A percentile compares a stretch with the other conserved stretches of the same genome.
Evolutionary conservation across 108 stramenopile species (phyloP).

Genomic region (Chaetoceros tenuissimus): DNA sequence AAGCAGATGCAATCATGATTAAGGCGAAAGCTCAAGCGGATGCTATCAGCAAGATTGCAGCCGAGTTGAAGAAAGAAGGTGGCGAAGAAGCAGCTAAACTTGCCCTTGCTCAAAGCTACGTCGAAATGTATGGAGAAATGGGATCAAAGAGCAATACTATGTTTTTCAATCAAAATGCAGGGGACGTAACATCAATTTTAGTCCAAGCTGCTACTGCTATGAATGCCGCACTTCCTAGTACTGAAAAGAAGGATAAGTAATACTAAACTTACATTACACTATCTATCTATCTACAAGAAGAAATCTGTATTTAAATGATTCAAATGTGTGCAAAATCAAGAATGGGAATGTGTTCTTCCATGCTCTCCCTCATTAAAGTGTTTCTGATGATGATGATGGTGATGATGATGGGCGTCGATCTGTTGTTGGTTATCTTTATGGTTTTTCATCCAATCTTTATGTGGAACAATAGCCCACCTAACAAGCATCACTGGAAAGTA

Average conservation of each 20-base stretch:
- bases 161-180: constrained; percentile 90
- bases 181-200: constrained; percentile 80
- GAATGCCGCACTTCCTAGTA: constrained; percentile 42
- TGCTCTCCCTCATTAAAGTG: background rate
- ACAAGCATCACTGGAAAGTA: background rate
- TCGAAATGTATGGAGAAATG: constrained; percentile 96
- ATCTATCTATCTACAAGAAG: no score
- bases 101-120: constrained; percentile 89
- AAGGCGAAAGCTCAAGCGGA: constrained; percentile 86
- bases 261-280: no score
- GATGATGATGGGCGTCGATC: background rate
- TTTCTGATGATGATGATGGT: background rate
- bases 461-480: background rate
- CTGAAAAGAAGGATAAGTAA: no score
- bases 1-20: constrained; percentile 79
- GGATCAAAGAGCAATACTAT: constrained; percentile 93
- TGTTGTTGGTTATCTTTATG: background rate
- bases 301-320: no score
- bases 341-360: no score
- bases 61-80: constrained; percentile 50
- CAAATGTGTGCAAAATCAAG: no score
- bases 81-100: constrained; percentile 85
- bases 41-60: constrained; percentile 63
- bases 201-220: constrained; percentile 69
- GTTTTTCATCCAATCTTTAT: background rate